Evolutionary conservation across 768 basidiomycete genomes (phyloP).

Genomic region (Leccinum longicurvipes): DNA sequence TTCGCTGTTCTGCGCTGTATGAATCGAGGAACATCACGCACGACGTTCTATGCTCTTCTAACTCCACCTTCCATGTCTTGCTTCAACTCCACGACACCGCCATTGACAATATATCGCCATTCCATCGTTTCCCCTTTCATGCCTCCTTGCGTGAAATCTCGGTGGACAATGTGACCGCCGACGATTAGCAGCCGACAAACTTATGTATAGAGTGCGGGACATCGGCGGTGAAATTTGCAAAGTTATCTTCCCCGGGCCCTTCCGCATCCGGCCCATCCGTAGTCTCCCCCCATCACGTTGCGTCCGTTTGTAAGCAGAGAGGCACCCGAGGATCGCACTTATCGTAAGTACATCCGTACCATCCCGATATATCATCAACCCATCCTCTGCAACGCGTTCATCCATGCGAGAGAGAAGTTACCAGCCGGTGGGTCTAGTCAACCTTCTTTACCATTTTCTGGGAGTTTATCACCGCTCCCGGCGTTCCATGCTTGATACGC

Average conservation of each 20-base stretch:
- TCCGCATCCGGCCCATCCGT: constrained; percentile 7
- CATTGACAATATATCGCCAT: background rate
- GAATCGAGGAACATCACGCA: background rate
- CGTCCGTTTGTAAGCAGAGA: constrained; percentile 6
- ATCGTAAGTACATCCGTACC: background rate
- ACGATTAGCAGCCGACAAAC: background rate
- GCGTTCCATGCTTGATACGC: background rate
- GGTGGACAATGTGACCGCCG: background rate
- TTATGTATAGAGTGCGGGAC: too few relatives aligned
- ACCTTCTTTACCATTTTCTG: background rate
- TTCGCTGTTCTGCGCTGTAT: background rate
- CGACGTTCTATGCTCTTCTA: background rate
- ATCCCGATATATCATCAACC: background rate
- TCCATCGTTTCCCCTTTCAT: background rate
- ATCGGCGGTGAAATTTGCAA: background rate
- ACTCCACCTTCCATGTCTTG: background rate
- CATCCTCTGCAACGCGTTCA: background rate
- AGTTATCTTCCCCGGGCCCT: background rate
- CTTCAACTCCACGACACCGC: background rate
- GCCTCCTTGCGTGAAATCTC: background rate
- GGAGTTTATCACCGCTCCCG: background rate
- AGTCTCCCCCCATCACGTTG: background rate
- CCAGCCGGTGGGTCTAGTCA: background rate
- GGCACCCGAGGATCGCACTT: background rate
- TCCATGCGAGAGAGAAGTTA: background rate